Conservation (phyloP, 163 green algal species). For the Picocystis sp. region DNA sequence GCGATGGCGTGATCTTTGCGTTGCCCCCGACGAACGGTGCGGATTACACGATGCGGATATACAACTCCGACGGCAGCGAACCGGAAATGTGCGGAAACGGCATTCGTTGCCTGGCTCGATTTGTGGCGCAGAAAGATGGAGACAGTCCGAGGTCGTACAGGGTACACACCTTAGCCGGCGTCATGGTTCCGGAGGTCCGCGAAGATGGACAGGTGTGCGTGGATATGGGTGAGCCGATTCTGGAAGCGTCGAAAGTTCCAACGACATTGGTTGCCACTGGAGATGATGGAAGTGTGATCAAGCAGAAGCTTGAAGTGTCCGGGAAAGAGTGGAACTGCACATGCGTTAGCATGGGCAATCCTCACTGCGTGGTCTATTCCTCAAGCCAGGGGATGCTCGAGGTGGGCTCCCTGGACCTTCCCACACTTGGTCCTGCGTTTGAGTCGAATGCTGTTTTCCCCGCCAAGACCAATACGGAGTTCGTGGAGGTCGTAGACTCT, state of each 20-base stretch:
- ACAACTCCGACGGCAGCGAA: slow-evolving; percentile 92
- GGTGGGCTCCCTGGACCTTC: slow-evolving; percentile 57
- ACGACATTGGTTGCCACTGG: slow-evolving; percentile 45
- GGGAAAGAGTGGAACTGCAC: slow-evolving; percentile 64
- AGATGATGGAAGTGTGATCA: slow-evolving; percentile 37
- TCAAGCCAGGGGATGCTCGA: slow-evolving; percentile 20
- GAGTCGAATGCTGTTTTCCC: slow-evolving; percentile 82
- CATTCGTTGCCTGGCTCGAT: slow-evolving; percentile 89
- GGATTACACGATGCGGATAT: slow-evolving; percentile 96
- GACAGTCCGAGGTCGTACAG: slow-evolving; percentile 8
- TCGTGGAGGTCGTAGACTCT: slow-evolving; percentile 49
- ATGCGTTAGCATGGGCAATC: slow-evolving; percentile 96
- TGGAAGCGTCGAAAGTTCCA: slow-evolving; percentile 56
- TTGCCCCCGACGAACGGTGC: slow-evolving; percentile 46
- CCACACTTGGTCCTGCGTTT: slow-evolving; percentile 66
- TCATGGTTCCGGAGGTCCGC: slow-evolving; percentile 80
- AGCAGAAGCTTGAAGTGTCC: slow-evolving; percentile 45
- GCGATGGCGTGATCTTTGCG: slow-evolving; percentile 95
- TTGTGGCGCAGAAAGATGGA: slow-evolving; percentile 69
- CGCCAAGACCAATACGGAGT: slow-evolving; percentile 83
- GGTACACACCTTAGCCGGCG: slow-evolving; percentile 79
- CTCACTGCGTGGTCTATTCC: slow-evolving; percentile 76
- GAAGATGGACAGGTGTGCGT: slow-evolving; percentile 82
- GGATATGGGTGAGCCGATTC: slow-evolving; percentile 89
- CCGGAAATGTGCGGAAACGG: slow-evolving; percentile 99